Conservation (phyloP, 2,329 filamentous ascomycete genomes). For the Epichloe hybrida region DNA sequence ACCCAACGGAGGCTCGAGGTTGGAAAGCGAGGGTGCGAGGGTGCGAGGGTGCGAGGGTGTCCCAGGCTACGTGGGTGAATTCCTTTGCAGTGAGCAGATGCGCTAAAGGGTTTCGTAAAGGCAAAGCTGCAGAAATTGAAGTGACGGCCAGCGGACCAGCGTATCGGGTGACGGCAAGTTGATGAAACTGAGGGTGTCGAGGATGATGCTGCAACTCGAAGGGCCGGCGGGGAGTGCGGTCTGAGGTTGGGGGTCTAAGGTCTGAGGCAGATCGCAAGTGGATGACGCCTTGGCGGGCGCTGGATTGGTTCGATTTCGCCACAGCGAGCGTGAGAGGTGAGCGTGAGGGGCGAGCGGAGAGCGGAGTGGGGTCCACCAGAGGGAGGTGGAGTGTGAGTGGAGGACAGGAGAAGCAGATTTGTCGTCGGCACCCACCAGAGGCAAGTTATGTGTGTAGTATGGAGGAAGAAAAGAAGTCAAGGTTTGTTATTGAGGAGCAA, state of each 20-base stretch:
- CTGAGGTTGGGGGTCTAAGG: background rate
- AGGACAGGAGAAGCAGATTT: no score
- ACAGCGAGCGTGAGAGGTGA: background rate
- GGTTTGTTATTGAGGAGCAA: no score
- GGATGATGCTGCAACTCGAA: background rate
- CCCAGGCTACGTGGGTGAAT: background rate
- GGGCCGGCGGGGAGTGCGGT: background rate
- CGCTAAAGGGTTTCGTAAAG: background rate
- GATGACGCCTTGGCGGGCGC: constrained; percentile 1
- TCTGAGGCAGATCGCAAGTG: constrained; percentile 1
- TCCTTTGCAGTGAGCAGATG: background rate
- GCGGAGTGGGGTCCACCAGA: background rate
- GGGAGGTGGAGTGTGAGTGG: no score
- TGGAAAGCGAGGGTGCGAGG: background rate
- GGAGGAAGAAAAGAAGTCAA: background rate
- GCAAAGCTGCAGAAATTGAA: background rate
- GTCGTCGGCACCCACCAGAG: no score
- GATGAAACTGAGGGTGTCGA: background rate
- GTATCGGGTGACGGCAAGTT: background rate
- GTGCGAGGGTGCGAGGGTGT: background rate
- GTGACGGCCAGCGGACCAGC: no score
- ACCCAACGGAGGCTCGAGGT: background rate
- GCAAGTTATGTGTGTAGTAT: no score
- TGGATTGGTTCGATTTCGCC: constrained; percentile 4
- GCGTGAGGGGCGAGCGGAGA: background rate